Evolutionary conservation across 2,329 filamentous ascomycete genomes (phyloP), one percentile per base, ranked within the genome.

Genomic region (Helminthosporium solani): DNA sequence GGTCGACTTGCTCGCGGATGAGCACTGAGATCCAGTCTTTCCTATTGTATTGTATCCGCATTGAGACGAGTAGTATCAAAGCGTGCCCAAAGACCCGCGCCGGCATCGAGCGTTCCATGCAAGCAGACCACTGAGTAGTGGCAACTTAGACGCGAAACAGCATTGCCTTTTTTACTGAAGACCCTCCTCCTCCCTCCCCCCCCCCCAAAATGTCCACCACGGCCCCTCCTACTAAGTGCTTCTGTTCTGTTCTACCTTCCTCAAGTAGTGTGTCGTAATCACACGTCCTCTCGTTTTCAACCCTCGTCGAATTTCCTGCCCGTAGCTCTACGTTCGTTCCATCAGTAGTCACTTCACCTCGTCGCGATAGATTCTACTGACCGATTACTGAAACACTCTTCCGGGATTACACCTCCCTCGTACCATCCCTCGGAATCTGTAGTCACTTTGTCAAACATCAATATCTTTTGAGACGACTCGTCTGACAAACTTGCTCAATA

Each of bases 211-310:
- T 33, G 20, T 46, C 42, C 50, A 40, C 54, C n/a, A n/a, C n/a
- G n/a, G n/a, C n/a, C n/a, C 50, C 37, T 44, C 39, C 33, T 27
- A 34, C 12, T 15, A 53, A 51, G 51, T 61, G 44, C 53, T 54
- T 44, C 34, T 52, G 47, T 50, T 41, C 50, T 44, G 56, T 54
- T 54, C 53, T 43, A 57, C 52, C 39, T 58, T 57, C 33, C 28
- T 41, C 47, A 18, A 37, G 44, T 45, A 54, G 63, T 67, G 66
- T 67, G 63, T 52, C 35, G 50, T 45, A 41, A 42, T 40, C 63
- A 67, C 61, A 67, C 64, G 63, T 69, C 62, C 66, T 57, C 45
- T 69, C 66, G 25, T 67, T 69, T 47, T 23, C 20, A 27, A 15
- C 25, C 14, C 18, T 19, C 33, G 7, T 30, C 25, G 27, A 33